Base-by-base conservation (phyloP, 2,329 filamentous ascomycete species). In the Orbilia blumenaviensis region DNA sequence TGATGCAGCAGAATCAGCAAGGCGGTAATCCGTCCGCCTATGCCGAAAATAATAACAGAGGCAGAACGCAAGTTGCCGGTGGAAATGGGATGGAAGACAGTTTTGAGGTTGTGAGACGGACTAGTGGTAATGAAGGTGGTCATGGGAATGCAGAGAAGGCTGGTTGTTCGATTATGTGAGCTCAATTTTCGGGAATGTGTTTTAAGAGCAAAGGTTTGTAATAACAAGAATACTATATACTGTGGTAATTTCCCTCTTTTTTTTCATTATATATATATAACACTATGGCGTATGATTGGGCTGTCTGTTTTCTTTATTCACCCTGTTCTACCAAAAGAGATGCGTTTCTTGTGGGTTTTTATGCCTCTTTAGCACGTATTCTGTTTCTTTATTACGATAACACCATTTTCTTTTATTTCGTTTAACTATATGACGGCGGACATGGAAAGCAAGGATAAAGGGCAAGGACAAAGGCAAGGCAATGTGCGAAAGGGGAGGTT, bases 1-100 rank as follows among this genome's bases (percentile, higher is more conserved):
- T 29, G 48, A 71, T 50, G 2, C 50, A 56, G 0, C 29, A 38
- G 7, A 56, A 25, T 9, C 32, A 48, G 5, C 41, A 54, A 21
- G n/a, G 27, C 6, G 27, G 27, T 8, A 54, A 21, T 34, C 18
- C 34, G 32, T 56, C 52, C 1, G 52, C 52, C 4, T 56, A 38
- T 10, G 32, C 29, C 0, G 52, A 38, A 23, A 44, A 44, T 8
- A 42, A 12, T 5, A n/a, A 14, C 14, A 23, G 32, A 6, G 66
- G 71, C 1, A 38, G 71, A 29, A 44, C 14, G n/a, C 52, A 66
- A 14, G 56, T 68, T 14, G 64, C 56, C n/a, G 72, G 72, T 10
- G 72, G 72, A 8, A n/a, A n/a, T 12, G 72, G 56, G 6, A 69
- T 76, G 72, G 72, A 76, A 14, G 64, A 69, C 23, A 66, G 72